Evolutionary conservation across 108 stramenopile genomes (phyloP).

Genomic region (Skeletonema grethae): DNA sequence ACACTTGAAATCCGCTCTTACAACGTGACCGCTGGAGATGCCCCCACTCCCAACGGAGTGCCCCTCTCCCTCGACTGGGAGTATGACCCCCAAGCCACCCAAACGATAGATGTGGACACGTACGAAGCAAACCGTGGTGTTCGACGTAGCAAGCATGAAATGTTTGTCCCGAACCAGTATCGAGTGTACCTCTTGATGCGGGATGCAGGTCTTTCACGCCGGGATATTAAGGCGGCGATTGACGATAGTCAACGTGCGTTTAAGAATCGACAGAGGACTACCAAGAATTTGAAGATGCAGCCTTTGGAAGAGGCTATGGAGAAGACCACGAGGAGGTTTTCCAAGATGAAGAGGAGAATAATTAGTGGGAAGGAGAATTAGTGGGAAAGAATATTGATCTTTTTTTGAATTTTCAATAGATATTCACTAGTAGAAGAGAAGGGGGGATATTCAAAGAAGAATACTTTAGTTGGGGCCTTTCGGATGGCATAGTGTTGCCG

Average conservation of each 20-base stretch:
- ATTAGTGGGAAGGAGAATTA: background rate
- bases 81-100: constrained; percentile 19
- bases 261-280: constrained; percentile 23
- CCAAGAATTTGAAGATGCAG: constrained; percentile 2
- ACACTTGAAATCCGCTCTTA: constrained; percentile 38
- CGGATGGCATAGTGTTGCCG: too few species aligned
- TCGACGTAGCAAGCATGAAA: constrained; percentile 30
- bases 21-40: constrained; percentile 28
- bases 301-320: constrained; percentile 33
- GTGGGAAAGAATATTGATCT: too few species aligned
- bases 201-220: constrained; percentile 44
- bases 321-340: constrained; percentile 8
- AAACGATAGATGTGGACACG: constrained; percentile 5
- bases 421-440: too few species aligned
- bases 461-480: too few species aligned
- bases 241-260: constrained; percentile 46
- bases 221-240: constrained; percentile 44
- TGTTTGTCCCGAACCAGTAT: constrained; percentile 48
- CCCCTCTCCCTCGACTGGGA: constrained; percentile 38
- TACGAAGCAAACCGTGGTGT: constrained; percentile 16
- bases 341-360: background rate
- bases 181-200: constrained; percentile 53
- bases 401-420: too few species aligned
- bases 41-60: constrained; percentile 21
- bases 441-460: too few species aligned